A percentile compares a stretch with the other conserved stretches of the same genome.
Conservation (phyloP, 1,284 basidiomycete species). For the Somion occarium region DNA sequence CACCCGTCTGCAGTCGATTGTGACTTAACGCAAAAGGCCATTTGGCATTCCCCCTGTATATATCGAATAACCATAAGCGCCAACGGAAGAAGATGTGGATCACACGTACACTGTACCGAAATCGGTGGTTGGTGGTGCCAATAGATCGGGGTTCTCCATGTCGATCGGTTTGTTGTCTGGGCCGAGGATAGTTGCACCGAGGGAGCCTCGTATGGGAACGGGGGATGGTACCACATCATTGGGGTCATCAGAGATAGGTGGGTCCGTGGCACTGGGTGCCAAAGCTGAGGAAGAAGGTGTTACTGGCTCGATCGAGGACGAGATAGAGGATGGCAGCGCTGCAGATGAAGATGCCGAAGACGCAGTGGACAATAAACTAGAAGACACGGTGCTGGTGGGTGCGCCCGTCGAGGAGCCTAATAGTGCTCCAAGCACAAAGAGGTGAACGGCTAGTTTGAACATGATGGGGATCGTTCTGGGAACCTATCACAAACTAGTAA, state of each 20-base stretch:
- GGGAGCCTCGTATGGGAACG: slow-evolving; percentile 33
- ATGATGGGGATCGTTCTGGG: background rate
- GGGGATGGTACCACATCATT: slow-evolving; percentile 36
- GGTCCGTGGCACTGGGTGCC: slow-evolving; percentile 32
- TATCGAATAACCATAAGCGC: background rate
- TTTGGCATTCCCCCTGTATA: slow-evolving; percentile 50
- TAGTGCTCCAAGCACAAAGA: background rate
- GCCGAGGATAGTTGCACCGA: slow-evolving; percentile 51
- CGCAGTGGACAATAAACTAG: background rate
- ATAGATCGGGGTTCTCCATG: slow-evolving; percentile 54
- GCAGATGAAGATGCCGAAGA: background rate
- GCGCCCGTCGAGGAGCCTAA: background rate
- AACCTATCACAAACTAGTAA: background rate
- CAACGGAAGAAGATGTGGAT: slow-evolving; percentile 5
- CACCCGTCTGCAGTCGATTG: slow-evolving; percentile 65
- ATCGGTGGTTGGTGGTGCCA: slow-evolving; percentile 66
- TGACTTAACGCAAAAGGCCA: slow-evolving; percentile 69
- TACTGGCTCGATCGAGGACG: background rate
- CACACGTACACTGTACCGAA: slow-evolving; percentile 50
- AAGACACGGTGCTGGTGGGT: background rate
- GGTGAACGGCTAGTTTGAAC: background rate
- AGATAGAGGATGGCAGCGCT: background rate
- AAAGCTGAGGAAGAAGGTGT: slow-evolving; percentile 3
- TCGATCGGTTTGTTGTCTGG: slow-evolving; percentile 50
- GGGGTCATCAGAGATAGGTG: slow-evolving; percentile 44